Percentiles rank a stretch among this genome's conserved stretches.
Conservation (phyloP, 1,139 yeast genomes). For the Candida gigantensis region DNA sequence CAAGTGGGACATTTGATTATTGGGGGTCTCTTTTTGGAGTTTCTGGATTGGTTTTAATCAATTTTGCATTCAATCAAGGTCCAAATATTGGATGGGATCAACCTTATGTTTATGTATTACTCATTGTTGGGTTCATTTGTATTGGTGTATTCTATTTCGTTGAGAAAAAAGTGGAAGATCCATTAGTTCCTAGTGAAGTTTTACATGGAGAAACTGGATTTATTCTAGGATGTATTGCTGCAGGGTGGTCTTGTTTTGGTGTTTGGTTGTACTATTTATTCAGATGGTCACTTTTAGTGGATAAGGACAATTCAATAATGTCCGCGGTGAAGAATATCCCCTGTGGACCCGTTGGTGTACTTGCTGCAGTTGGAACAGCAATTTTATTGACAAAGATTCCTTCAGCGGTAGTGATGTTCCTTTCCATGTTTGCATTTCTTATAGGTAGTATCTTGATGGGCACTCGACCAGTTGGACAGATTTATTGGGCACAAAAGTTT, state of each 20-base stretch:
- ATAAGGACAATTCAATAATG: constrained; percentile 32
- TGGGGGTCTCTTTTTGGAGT: constrained; percentile 50
- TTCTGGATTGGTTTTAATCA: constrained; percentile 49
- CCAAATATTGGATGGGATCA: constrained; percentile 59
- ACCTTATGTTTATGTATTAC: constrained; percentile 49
- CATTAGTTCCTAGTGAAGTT: constrained; percentile 48
- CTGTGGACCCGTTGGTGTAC: constrained; percentile 38
- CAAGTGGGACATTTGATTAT: constrained; percentile 42
- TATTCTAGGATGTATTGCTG: constrained; percentile 50
- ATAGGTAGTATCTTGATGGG: constrained; percentile 45
- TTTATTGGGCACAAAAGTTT: constrained; percentile 57
- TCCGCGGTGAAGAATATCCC: constrained; percentile 45
- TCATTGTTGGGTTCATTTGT: constrained; percentile 47
- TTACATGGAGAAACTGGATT: constrained; percentile 44
- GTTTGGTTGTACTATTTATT: constrained; percentile 53
- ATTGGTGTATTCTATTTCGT: constrained; percentile 36
- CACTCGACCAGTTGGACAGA: constrained; percentile 46
- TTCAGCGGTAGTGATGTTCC: constrained; percentile 42
- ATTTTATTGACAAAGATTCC: constrained; percentile 37
- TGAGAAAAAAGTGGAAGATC: constrained; percentile 39
- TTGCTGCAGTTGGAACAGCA: constrained; percentile 49
- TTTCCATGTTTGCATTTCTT: constrained; percentile 47
- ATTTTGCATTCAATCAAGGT: constrained; percentile 63
- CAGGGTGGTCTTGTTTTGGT: constrained; percentile 66
- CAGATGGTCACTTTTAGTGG: constrained; percentile 35